phyloP scores from a whole-genome alignment of 257 asterid genomes.

The Solanum chiquidenum region DNA sequence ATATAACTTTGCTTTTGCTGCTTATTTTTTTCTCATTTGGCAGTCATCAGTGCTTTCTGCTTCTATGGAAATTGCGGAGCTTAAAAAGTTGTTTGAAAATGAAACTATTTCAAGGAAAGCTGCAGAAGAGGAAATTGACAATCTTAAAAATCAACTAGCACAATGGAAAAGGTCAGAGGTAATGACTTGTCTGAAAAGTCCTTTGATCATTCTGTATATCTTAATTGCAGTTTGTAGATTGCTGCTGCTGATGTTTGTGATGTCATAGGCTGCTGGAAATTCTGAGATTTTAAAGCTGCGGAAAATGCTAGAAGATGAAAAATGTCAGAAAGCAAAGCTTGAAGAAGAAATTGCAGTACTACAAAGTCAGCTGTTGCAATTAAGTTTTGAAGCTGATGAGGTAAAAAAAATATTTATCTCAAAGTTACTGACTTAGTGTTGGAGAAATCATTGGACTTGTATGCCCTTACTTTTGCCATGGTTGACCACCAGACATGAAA shows the following conservation, averaged over 20 bases:
- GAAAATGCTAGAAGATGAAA: conserved; percentile 60
- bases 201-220: neutral
- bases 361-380: conserved; percentile 53
- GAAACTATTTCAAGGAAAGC: conserved; percentile 55
- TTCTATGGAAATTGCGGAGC: conserved; percentile 46
- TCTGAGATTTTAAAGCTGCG: conserved; percentile 56
- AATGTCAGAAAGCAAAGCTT: conserved; percentile 40
- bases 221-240: neutral
- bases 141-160: conserved; percentile 39
- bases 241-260: conserved; percentile 7
- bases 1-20: neutral
- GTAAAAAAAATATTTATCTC: conserved; percentile 18
- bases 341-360: conserved; percentile 59
- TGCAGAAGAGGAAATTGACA: conserved; percentile 54
- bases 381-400: conserved; percentile 82
- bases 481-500: neutral
- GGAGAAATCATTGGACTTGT: neutral
- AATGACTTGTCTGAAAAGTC: neutral
- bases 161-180: conserved; percentile 69
- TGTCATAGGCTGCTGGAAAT: conserved; percentile 44
- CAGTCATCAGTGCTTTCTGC: conserved; percentile 36
- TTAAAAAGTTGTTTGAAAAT: conserved; percentile 40
- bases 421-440: neutral
- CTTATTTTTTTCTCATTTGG: neutral
- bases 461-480: neutral